phyloP scores from a whole-genome alignment of 768 basidiomycete genomes.

The Dioszegia crocea region DNA sequence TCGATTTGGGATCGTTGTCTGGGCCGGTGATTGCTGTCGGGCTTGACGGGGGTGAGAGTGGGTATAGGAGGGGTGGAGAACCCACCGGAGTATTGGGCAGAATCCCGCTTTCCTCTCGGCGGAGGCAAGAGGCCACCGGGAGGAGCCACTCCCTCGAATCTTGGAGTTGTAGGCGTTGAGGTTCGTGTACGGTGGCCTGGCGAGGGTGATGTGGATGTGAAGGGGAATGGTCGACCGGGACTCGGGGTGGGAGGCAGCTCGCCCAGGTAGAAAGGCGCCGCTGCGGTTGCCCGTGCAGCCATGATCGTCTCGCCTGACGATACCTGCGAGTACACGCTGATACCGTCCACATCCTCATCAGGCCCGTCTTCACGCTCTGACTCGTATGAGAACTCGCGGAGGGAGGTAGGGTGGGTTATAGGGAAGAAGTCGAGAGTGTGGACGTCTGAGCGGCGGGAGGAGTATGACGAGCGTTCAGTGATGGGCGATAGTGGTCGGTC shows the following conservation, averaged over 20 bases:
- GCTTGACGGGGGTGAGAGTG: neutral
- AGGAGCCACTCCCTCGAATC: neutral
- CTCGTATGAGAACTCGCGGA: constrained; percentile 8
- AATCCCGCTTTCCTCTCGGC: neutral
- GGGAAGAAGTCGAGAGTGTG: neutral
- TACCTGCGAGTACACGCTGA: constrained; percentile 8
- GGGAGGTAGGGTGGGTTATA: neutral
- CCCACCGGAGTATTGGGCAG: neutral
- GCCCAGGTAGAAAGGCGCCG: neutral
- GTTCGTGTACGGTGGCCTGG: neutral
- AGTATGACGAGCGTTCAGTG: constrained; percentile 35
- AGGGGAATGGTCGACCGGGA: neutral
- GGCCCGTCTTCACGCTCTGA: constrained; percentile 1
- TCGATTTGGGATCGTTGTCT: neutral
- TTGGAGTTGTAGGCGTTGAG: neutral
- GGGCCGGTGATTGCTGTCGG: neutral
- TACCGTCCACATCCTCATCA: constrained; percentile 11
- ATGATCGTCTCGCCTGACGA: constrained; percentile 15
- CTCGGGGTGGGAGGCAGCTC: neutral
- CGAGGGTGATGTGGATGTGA: neutral
- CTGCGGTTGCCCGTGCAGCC: neutral
- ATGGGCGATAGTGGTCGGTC: constrained; percentile 35
- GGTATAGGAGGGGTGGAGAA: neutral
- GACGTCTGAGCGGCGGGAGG: constrained; percentile 14
- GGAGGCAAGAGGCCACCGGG: constrained; percentile 4